These are phyloP conservation scores for Fusarium albidum DNA, from an alignment of 2,329 filamentous ascomycete species.

Conservation along the genomic window DNA sequence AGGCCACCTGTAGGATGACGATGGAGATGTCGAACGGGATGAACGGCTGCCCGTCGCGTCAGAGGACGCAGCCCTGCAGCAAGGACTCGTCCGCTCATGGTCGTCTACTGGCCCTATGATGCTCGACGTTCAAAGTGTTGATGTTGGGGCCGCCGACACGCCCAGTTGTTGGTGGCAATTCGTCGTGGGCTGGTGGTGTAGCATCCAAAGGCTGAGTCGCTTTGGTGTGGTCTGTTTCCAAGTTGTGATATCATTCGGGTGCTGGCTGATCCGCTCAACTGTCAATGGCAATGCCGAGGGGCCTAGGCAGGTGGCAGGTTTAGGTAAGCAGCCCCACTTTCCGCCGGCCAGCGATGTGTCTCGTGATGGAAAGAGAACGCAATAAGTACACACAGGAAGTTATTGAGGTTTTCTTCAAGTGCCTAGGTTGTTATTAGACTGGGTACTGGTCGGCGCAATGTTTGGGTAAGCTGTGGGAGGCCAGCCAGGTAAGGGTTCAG, in stretches of 20 bases:
- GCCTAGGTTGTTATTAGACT: no score
- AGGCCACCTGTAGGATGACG: slow-evolving; percentile 74
- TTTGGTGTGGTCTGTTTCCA: slow-evolving; percentile 29
- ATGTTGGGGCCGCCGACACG: slow-evolving; percentile 37
- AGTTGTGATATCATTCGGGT: slow-evolving; percentile 36
- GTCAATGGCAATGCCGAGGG: slow-evolving; percentile 20
- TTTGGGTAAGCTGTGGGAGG: no score
- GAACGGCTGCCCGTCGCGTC: slow-evolving; percentile 66
- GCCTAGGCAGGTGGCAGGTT: slow-evolving; percentile 7
- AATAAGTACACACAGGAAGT: no score
- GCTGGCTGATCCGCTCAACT: slow-evolving; percentile 33
- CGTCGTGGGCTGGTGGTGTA: slow-evolving; percentile 21
- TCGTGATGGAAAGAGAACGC: no score
- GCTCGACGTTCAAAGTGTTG: slow-evolving; percentile 24
- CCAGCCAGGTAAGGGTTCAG: no score
- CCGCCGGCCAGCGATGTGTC: neutral
- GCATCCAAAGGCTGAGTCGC: slow-evolving; percentile 30
- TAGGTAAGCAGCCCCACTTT: slow-evolving; percentile 29
- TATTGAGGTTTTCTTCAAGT: no score
- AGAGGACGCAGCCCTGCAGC: slow-evolving; percentile 75
- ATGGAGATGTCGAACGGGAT: slow-evolving; percentile 70
- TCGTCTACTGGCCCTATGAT: slow-evolving; percentile 29
- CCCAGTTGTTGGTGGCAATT: slow-evolving; percentile 31
- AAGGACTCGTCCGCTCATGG: slow-evolving; percentile 56
- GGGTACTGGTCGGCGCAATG: no score